These are phyloP conservation scores for Capronia americana DNA, from an alignment of 2,329 filamentous ascomycete species.

Conservation along the genomic window DNA sequence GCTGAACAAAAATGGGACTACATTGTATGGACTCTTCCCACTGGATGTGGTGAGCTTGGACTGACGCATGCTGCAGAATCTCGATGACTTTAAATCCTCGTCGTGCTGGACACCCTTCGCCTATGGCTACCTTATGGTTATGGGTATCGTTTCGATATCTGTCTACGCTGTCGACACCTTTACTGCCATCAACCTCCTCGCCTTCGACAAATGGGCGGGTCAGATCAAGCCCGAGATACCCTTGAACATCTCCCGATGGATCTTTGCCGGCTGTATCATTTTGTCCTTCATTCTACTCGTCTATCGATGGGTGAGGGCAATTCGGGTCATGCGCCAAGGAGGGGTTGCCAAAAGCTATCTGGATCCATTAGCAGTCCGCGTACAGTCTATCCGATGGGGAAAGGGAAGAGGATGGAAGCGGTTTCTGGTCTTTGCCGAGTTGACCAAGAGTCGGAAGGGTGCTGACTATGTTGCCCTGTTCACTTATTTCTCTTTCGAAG, in stretches of 20 bases:
- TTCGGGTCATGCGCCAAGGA: conserved; percentile 79
- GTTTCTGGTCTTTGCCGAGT: conserved; percentile 88
- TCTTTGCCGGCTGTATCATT: conserved; percentile 92
- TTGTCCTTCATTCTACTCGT: conserved; percentile 82
- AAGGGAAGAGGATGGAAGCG: conserved; percentile 80
- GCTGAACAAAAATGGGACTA: conserved; percentile 95
- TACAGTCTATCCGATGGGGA: conserved; percentile 81
- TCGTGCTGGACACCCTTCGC: conserved; percentile 79
- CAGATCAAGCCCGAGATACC: conserved; percentile 79
- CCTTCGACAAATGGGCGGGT: conserved; percentile 87
- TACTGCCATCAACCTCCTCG: conserved; percentile 87
- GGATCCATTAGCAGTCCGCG: conserved; percentile 81
- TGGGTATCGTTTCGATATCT: conserved; percentile 76
- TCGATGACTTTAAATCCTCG: conserved; percentile 79
- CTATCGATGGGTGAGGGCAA: conserved; percentile 80
- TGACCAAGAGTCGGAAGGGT: conserved; percentile 91
- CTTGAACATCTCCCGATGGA: conserved; percentile 85
- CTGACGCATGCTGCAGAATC: conserved; percentile 50
- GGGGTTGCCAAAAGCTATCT: conserved; percentile 92
- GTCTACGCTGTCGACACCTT: conserved; percentile 93
- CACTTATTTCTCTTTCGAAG: conserved; percentile 83
- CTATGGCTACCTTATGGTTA: conserved; percentile 84
- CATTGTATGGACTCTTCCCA: conserved; percentile 65
- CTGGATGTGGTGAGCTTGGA: conserved; percentile 6
- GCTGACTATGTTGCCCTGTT: conserved; percentile 90